Evolutionary conservation across 495 filamentous ascomycete genomes (phyloP), one percentile per base, ranked within the genome.

Genomic region (Eremomyces bilateralis): DNA sequence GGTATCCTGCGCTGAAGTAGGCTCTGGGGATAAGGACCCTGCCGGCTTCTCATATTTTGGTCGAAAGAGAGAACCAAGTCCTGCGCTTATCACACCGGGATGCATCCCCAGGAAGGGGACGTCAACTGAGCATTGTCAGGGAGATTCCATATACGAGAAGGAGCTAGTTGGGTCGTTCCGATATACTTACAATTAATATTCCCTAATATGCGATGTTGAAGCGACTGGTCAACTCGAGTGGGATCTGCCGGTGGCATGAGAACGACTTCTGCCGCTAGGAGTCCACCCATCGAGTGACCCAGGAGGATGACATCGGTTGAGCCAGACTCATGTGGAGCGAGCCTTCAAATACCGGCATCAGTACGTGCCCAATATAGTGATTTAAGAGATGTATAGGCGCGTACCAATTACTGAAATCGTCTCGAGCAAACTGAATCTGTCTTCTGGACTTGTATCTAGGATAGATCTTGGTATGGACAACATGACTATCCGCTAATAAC

Each of bases 231-330:
- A 21, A 35, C 37, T n/a, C n/a, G n/a, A 31, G 39, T 34, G 34
- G 27, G 41, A 15, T 49, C 34, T 25, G 39, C 10, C 49, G 61
- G 42, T 40, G 57, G 64, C 40, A 78, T 52, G 22, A 92, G 58
- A 0, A 67, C 75, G 10, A 90, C 65, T 37, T 95, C 85, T 2
- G 81, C 78, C 13, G 73, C 64, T 4, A 95, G 42, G 16, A 95
- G 59, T 1, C 85, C 85, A 15, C 85, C 85, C 66, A 95, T 82
- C 34, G 78, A 84, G 48, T 94, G 85, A 0, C 85, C 85, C 0
- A 93, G 56, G 5, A 94, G 54, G 28, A 95, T 58, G 3, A 93
- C 61, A 57, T 94, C 85, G 3, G 80, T 78, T 15, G 59, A 65
- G 4, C 60, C 53, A 8, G 69, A 65, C 49, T 88, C 77, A 45